Conservation (phyloP, 2,329 filamentous ascomycete genomes). For the Fusarium nisikadoi region DNA sequence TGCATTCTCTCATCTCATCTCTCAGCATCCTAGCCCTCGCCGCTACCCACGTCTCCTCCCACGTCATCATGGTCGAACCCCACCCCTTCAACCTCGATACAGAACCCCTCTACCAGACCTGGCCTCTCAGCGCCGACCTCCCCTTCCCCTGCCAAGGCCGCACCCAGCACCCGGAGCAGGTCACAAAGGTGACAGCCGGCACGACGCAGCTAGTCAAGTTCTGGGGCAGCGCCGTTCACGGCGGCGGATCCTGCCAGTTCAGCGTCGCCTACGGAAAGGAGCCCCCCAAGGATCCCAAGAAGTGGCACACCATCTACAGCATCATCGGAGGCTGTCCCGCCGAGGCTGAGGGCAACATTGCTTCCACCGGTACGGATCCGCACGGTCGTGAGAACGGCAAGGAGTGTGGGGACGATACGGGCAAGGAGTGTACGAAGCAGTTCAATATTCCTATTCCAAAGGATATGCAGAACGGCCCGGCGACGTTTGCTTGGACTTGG, state of each 20-base stretch:
- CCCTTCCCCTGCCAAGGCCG: constrained; percentile 43
- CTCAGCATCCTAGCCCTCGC: constrained; percentile 9
- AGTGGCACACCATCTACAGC: constrained; percentile 43
- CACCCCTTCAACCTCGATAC: constrained; percentile 46
- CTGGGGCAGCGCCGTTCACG: constrained; percentile 45
- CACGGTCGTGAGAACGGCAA: constrained; percentile 35
- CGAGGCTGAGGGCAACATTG: constrained; percentile 38
- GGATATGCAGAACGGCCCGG: constrained; percentile 57
- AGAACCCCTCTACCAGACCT: constrained; percentile 34
- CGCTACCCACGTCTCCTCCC: constrained; percentile 3
- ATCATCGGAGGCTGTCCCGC: constrained; percentile 43
- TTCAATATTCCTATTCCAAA: constrained; percentile 43
- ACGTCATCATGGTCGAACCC: constrained; percentile 45
- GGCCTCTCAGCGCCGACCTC: constrained; percentile 32
- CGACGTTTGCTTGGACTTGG: constrained; percentile 81
- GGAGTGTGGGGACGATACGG: constrained; percentile 36
- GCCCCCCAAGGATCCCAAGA: constrained; percentile 22
- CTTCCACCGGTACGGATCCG: constrained; percentile 12
- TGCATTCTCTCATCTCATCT: constrained; percentile 6
- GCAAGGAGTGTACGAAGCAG: constrained; percentile 40
- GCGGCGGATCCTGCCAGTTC: constrained; percentile 44
- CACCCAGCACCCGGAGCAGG: constrained; percentile 31
- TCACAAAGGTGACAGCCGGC: constrained; percentile 41
- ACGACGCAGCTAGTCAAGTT: constrained; percentile 38
- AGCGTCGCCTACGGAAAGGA: constrained; percentile 39